phyloP scores from a whole-genome alignment of 805 yeast species.

The Kuraishia piskuri region DNA sequence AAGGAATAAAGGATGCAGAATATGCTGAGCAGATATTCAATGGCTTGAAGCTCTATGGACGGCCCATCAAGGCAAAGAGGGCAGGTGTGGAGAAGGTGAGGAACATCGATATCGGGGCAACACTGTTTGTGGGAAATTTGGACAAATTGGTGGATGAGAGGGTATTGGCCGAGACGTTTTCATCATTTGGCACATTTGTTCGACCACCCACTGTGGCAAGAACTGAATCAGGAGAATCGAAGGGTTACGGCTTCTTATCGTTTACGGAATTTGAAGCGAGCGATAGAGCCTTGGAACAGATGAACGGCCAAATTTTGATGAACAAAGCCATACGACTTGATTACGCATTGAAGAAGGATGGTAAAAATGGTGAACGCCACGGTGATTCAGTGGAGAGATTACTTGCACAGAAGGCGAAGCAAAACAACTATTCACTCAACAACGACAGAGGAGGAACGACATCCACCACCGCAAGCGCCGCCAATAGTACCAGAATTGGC shows the following conservation, averaged over 20 bases:
- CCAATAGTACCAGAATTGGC: neutral
- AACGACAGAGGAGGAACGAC: neutral
- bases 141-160: constrained; percentile 58
- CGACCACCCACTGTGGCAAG: constrained; percentile 41
- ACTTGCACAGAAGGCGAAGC: constrained; percentile 56
- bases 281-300: constrained; percentile 60
- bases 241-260: constrained; percentile 60
- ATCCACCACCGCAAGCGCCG: neutral
- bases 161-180: constrained; percentile 47
- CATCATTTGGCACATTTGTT: constrained; percentile 57
- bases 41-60: constrained; percentile 55
- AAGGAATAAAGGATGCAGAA: constrained; percentile 50
- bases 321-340: constrained; percentile 52
- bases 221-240: constrained; percentile 40
- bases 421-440: constrained; percentile 19
- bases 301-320: constrained; percentile 65
- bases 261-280: constrained; percentile 58
- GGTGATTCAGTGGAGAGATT: constrained; percentile 76
- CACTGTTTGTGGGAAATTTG: constrained; percentile 48
- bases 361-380: constrained; percentile 44
- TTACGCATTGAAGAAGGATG: constrained; percentile 65
- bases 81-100: constrained; percentile 25
- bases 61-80: constrained; percentile 48
- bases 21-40: constrained; percentile 55
- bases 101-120: constrained; percentile 34